Conservation (phyloP, 2,329 filamentous ascomycete genomes). For the Aspergillus clavatus region DNA sequence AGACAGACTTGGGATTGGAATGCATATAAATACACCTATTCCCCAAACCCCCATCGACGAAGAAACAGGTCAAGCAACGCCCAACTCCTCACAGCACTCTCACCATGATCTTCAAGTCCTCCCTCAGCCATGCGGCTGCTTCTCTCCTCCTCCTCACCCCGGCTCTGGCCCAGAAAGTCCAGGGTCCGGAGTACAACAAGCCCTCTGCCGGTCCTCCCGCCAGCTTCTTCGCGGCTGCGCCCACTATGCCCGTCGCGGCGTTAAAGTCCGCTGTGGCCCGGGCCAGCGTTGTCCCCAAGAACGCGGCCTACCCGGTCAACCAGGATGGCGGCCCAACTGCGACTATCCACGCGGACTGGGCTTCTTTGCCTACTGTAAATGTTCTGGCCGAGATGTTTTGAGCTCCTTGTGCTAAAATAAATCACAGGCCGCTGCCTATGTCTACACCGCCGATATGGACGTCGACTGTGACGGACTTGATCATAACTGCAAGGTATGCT, state of each 20-base stretch:
- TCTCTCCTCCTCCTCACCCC: background rate
- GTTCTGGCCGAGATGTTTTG: conserved; percentile 18
- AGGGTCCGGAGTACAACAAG: conserved; percentile 20
- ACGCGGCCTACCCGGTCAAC: conserved; percentile 24
- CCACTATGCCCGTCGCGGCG: conserved; percentile 20
- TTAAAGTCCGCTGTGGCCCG: conserved; percentile 22
- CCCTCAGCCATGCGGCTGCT: too few relatives aligned
- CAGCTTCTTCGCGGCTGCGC: conserved; percentile 24
- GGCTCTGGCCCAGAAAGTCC: conserved; percentile 10
- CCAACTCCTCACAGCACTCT: too few relatives aligned
- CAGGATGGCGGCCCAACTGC: conserved; percentile 11
- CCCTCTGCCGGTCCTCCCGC: conserved; percentile 21
- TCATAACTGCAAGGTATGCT: conserved; percentile 21
- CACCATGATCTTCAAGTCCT: too few relatives aligned
- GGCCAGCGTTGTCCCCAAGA: conserved; percentile 18
- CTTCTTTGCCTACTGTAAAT: too few relatives aligned
- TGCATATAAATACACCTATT: too few relatives aligned
- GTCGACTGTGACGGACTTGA: conserved; percentile 31
- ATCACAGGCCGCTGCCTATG: conserved; percentile 24
- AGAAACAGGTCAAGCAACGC: too few relatives aligned
- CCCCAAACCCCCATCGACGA: too few relatives aligned
- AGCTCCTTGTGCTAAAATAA: background rate
- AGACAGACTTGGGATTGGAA: too few relatives aligned
- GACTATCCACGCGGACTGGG: conserved; percentile 29
- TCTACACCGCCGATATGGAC: conserved; percentile 31